phyloP scores from a whole-genome alignment of 148 eudicot genomes.

The Silene conica region DNA sequence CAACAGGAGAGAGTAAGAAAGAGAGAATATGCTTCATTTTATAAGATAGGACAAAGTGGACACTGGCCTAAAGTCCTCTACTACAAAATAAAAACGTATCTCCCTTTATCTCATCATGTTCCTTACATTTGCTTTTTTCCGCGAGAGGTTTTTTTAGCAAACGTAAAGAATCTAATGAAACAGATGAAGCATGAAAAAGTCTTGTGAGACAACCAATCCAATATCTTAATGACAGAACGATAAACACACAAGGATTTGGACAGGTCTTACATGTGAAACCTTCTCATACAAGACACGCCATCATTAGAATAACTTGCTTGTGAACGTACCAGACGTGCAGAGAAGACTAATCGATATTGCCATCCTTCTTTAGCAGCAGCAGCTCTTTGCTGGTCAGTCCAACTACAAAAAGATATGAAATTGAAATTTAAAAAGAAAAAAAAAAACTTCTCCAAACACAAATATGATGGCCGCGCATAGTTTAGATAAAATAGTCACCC shows the following conservation, averaged over 20 bases:
- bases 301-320: conserved; percentile 7
- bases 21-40: background rate
- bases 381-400: conserved; percentile 95
- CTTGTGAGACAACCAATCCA: no score
- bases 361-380: conserved; percentile 84
- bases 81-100: no score
- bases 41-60: background rate
- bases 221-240: no score
- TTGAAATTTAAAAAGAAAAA: background rate
- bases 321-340: conserved; percentile 72
- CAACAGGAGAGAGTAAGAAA: conserved; percentile 10
- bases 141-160: no score
- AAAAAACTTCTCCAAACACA: background rate
- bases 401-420: conserved; percentile 37
- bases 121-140: no score
- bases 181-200: no score
- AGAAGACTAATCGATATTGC: conserved; percentile 78
- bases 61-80: background rate
- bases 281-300: no score
- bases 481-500: conserved; percentile 48
- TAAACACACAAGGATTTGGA: no score
- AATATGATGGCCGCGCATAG: background rate
- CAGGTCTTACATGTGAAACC: no score
- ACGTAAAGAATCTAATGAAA: no score
- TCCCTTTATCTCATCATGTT: no score